A percentile compares a stretch with the other conserved stretches of the same genome.
Evolutionary conservation across 225 moss, liverwort and hornwort species (phyloP).

Genomic region (Antitrichia curtipendula): DNA sequence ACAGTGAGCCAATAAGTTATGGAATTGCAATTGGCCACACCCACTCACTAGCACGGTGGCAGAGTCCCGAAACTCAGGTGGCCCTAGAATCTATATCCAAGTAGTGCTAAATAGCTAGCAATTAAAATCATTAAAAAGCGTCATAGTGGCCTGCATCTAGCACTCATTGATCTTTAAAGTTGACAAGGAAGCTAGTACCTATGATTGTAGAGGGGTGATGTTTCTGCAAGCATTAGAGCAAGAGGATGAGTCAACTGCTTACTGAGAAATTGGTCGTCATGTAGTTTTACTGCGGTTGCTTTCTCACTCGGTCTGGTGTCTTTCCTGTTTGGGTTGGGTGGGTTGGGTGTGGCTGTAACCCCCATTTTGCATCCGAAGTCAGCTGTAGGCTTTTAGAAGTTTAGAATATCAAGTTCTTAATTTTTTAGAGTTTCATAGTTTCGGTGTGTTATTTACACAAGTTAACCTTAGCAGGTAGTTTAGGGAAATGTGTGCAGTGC

Average conservation of each 20-base stretch:
- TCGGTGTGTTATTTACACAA: background rate
- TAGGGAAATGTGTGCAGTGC: background rate
- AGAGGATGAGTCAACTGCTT: background rate
- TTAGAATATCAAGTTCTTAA: background rate
- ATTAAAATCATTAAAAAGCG: background rate
- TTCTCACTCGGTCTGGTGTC: background rate
- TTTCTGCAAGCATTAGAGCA: background rate
- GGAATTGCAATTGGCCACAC: conserved; percentile 62
- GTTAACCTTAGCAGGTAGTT: background rate
- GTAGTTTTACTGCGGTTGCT: background rate
- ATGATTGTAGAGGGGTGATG: background rate
- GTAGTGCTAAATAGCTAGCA: background rate
- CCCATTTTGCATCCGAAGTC: background rate
- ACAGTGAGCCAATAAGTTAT: conserved; percentile 63
- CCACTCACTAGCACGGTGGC: conserved; percentile 63
- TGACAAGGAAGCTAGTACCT: background rate
- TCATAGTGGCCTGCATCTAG: background rate
- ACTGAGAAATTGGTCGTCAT: background rate
- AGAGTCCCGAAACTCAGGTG: conserved; percentile 59
- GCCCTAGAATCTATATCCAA: conserved; percentile 35
- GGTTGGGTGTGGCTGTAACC: background rate
- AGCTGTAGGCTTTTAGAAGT: background rate
- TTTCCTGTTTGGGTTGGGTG: background rate
- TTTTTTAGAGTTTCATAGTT: background rate
- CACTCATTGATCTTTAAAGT: background rate